phyloP scores from a whole-genome alignment of 352 stramenopile species.

The Halophytophthora batemanensis region DNA sequence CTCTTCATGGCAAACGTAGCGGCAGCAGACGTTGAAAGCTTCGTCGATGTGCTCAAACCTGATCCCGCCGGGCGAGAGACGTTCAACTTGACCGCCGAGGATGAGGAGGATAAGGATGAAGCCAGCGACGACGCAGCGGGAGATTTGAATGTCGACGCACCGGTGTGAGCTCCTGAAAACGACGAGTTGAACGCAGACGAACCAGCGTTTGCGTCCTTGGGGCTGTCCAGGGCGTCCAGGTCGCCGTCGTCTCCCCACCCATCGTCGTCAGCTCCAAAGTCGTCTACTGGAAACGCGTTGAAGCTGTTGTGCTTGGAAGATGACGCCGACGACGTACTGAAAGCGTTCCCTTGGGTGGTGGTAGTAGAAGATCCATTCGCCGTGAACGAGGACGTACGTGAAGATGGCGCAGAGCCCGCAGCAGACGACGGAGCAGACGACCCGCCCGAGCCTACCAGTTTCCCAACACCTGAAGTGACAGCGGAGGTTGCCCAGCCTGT shows the following conservation, averaged over 20 bases:
- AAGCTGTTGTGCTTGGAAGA: constrained; percentile 25
- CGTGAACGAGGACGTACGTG: constrained; percentile 26
- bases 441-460: constrained; percentile 49
- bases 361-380: constrained; percentile 4
- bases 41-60: constrained; percentile 3
- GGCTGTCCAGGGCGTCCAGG: constrained; percentile 45
- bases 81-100: constrained; percentile 51
- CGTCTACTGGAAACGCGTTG: constrained; percentile 41
- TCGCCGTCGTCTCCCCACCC: constrained; percentile 66
- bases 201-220: constrained; percentile 26
- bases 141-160: constrained; percentile 23
- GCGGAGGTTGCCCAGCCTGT: constrained; percentile 75
- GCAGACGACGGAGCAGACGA: constrained; percentile 23
- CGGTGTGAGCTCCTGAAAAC: constrained; percentile 19
- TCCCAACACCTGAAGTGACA: constrained; percentile 64
- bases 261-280: constrained; percentile 51
- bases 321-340: constrained; percentile 13
- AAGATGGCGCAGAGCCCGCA: constrained; percentile 12
- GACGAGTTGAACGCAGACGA: constrained; percentile 26
- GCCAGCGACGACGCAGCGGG: constrained; percentile 22
- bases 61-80: constrained; percentile 23
- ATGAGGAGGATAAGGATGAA: constrained; percentile 35
- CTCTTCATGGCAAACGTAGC: constrained; percentile 31
- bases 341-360: constrained; percentile 9
- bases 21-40: constrained; percentile 10